Conservation (phyloP, 1,284 basidiomycete genomes). For the Ceratobasidium sp. region DNA sequence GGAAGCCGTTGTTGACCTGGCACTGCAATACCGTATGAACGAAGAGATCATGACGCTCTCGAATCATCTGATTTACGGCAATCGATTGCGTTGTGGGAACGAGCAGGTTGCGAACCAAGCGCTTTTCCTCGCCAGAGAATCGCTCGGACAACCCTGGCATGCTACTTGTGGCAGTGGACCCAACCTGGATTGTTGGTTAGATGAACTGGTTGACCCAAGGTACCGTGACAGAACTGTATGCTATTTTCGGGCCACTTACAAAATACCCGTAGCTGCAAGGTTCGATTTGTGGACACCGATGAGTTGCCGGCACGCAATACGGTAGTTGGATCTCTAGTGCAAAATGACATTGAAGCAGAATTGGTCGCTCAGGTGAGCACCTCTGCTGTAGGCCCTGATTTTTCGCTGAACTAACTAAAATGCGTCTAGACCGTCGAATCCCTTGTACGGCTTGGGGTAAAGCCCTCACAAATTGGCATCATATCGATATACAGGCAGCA, state of each 20-base stretch:
- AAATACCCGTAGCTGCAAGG: conserved; percentile 67
- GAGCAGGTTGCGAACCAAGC: conserved; percentile 68
- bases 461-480: conserved; percentile 78
- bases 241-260: background rate
- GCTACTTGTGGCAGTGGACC: conserved; percentile 8
- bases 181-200: conserved; percentile 70
- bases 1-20: conserved; percentile 80
- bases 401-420: background rate
- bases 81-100: conserved; percentile 80
- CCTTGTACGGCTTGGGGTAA: conserved; percentile 70
- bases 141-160: conserved; percentile 48
- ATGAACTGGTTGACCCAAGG: conserved; percentile 69
- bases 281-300: conserved; percentile 94
- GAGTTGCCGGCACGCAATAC: conserved; percentile 76
- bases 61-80: conserved; percentile 87
- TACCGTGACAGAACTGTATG: conserved; percentile 48
- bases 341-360: conserved; percentile 82
- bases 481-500: conserved; percentile 96
- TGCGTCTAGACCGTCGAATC: conserved; percentile 54
- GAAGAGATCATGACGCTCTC: conserved; percentile 94
- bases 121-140: conserved; percentile 63
- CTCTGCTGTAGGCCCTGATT: too few relatives aligned
- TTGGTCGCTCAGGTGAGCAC: conserved; percentile 53
- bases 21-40: conserved; percentile 96
- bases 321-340: conserved; percentile 84